Conservation (phyloP, 805 yeast genomes). For the Wickerhamiella bombiphila region DNA sequence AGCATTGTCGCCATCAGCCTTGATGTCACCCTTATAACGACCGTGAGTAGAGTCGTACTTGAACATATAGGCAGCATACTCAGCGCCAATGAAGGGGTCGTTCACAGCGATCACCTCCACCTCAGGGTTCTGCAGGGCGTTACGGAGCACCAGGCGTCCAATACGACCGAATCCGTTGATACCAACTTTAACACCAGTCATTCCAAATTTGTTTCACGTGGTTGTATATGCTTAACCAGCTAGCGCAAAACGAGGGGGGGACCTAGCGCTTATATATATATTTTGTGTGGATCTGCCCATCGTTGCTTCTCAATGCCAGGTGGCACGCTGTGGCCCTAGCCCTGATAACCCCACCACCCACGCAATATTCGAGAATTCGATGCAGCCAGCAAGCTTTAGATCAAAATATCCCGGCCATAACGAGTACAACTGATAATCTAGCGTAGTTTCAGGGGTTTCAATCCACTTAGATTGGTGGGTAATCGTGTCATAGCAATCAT, state of each 20-base stretch:
- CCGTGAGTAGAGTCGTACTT: constrained; percentile 94
- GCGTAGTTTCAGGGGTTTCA: no score
- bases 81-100: constrained; percentile 81
- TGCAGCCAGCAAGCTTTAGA: no score
- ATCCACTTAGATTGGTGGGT: no score
- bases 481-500: no score
- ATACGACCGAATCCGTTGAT: constrained; percentile 93
- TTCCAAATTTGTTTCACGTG: constrained; percentile 9
- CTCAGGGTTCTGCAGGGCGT: constrained; percentile 59
- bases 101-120: constrained; percentile 77
- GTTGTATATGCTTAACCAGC: no score
- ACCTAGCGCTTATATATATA: constrained; percentile 2
- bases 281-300: no score
- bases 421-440: no score
- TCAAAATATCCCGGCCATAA: no score
- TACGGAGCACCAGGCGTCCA: constrained; percentile 76
- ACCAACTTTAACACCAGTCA: constrained; percentile 56
- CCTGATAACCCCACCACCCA: not conserved
- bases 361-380: no score
- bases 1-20: constrained; percentile 40
- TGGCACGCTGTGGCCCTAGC: not conserved
- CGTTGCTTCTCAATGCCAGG: not conserved
- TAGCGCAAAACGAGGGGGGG: not conserved
- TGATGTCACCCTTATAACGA: constrained; percentile 60
- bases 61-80: constrained; percentile 90